phyloP scores from a whole-genome alignment of 2,329 filamentous ascomycete species.

The Venturia oleaginea region DNA sequence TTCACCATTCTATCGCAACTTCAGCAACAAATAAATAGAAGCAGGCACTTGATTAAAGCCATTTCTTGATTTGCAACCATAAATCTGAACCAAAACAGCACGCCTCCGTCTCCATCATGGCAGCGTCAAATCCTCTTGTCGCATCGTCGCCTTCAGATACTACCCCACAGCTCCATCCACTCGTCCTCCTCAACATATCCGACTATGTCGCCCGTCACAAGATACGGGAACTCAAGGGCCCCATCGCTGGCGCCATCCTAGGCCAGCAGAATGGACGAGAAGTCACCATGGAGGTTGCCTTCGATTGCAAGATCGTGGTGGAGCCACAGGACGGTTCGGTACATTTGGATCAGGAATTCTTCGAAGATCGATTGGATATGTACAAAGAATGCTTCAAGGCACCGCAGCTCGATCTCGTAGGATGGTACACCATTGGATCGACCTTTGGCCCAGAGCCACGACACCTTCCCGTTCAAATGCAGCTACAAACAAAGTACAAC shows the following conservation, averaged over 20 bases:
- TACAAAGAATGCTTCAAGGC: constrained; percentile 84
- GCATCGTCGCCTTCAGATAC: constrained; percentile 47
- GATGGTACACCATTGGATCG: constrained; percentile 79
- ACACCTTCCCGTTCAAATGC: constrained; percentile 65
- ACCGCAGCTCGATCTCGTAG: constrained; percentile 70
- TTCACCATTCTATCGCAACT: neutral
- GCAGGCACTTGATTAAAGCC: neutral
- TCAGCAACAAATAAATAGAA: neutral
- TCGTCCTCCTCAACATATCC: constrained; percentile 91
- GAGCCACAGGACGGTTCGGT: constrained; percentile 44
- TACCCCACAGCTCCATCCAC: constrained; percentile 75
- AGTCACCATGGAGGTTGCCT: constrained; percentile 87
- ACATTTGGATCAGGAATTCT: constrained; percentile 61
- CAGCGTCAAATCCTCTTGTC: neutral
- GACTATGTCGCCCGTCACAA: constrained; percentile 92
- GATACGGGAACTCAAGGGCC: constrained; percentile 63
- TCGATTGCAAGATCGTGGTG: constrained; percentile 59
- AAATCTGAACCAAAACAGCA: neutral
- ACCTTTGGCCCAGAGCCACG: constrained; percentile 58
- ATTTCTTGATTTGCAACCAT: neutral
- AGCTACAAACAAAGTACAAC: constrained; percentile 57
- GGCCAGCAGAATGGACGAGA: constrained; percentile 86
- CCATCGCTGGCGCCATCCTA: constrained; percentile 77
- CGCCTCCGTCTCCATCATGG: neutral
- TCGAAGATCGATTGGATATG: constrained; percentile 60